Evolutionary conservation across 78 protist species (phyloP).

Genomic region (Planoprotostelium fungivorum): DNA sequence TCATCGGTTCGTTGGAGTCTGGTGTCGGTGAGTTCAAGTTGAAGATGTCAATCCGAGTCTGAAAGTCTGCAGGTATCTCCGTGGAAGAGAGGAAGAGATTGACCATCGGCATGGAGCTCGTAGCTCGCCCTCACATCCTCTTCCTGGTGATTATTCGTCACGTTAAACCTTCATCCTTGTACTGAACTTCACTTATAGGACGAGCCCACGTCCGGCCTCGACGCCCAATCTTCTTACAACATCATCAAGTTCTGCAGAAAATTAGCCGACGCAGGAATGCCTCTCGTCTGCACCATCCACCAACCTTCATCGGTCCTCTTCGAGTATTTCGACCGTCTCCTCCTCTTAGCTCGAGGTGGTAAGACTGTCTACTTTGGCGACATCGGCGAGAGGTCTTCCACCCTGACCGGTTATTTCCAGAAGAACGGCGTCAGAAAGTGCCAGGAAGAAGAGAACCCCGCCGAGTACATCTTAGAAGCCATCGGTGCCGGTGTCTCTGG

Average conservation of each 20-base stretch:
- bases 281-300: conserved; percentile 22
- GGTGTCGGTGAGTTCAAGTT: no score
- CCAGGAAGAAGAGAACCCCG: conserved; percentile 23
- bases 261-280: conserved; percentile 27
- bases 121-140: neutral
- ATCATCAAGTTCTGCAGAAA: conserved; percentile 13
- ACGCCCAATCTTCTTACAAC: conserved; percentile 5
- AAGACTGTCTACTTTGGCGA: conserved; percentile 32
- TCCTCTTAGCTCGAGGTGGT: conserved; percentile 30
- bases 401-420: conserved; percentile 10
- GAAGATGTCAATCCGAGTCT: no score
- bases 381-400: conserved; percentile 11
- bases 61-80: conserved; percentile 46
- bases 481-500: conserved; percentile 39
- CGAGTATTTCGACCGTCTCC: conserved; percentile 17
- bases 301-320: conserved; percentile 29
- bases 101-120: conserved; percentile 24
- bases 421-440: conserved; percentile 8
- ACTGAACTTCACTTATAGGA: no score
- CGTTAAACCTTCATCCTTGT: no score
- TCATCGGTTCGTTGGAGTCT: conserved; percentile 36
- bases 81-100: conserved; percentile 42
- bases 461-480: conserved; percentile 24
- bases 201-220: conserved; percentile 52
- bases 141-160: no score